These are phyloP conservation scores for Aspergillus novoparasiticus DNA, from an alignment of 2,329 filamentous ascomycete genomes.

Conservation along the genomic window DNA sequence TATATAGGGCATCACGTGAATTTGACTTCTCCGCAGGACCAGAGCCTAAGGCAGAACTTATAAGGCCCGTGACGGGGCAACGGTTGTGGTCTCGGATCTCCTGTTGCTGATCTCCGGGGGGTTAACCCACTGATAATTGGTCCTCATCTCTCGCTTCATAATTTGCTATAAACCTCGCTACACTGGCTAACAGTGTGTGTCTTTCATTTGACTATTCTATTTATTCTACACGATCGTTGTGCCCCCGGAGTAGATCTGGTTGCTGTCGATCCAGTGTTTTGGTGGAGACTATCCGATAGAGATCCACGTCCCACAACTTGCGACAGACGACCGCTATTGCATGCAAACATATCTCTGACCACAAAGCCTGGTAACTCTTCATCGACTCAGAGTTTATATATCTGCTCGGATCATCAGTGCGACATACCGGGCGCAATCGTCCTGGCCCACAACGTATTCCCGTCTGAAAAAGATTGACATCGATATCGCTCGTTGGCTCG, in stretches of 20 bases:
- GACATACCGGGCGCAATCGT: not conserved
- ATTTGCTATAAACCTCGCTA: not conserved
- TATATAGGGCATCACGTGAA: conserved; percentile 3
- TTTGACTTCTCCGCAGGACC: not conserved
- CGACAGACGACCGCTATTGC: conserved; percentile 7
- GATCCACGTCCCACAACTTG: conserved; percentile 15
- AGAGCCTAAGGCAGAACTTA: not conserved
- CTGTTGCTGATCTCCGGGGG: not conserved
- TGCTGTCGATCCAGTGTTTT: conserved; percentile 18
- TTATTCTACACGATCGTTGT: conserved; percentile 5
- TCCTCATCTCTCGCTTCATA: not conserved
- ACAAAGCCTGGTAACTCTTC: not conserved
- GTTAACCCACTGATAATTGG: not conserved
- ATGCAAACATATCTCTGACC: not conserved
- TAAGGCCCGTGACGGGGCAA: not conserved
- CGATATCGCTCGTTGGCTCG: not conserved
- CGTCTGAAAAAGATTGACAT: not conserved
- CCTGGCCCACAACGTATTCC: not conserved
- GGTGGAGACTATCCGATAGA: conserved; percentile 19
- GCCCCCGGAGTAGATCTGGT: conserved; percentile 1
- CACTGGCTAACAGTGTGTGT: not conserved
- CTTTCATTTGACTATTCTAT: conserved; percentile 1
- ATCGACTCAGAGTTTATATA: not conserved
- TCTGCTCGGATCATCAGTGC: not conserved
- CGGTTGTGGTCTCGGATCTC: not conserved